These are phyloP conservation scores for Neodidymelliopsis sp. DNA, from an alignment of 2,329 filamentous ascomycete species.

Conservation along the genomic window DNA sequence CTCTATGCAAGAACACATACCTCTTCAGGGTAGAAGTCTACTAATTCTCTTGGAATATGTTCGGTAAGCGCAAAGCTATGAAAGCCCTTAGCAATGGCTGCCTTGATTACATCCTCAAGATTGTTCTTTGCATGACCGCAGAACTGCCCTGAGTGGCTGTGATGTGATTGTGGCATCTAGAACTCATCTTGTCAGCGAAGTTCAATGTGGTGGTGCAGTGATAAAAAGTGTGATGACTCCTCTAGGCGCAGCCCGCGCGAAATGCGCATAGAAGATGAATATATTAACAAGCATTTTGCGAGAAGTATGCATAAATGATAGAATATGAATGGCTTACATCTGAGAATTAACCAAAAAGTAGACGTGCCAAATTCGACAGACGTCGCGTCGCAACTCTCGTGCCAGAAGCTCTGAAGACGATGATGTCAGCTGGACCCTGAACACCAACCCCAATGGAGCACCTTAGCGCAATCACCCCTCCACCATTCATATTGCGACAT, in stretches of 20 bases:
- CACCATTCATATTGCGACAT: background rate
- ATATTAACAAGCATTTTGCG: no score
- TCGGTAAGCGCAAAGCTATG: constrained; percentile 87
- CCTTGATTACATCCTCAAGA: constrained; percentile 82
- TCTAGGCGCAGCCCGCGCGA: background rate
- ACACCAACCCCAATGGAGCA: background rate
- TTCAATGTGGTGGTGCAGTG: background rate
- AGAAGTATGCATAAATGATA: no score
- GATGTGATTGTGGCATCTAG: constrained; percentile 93
- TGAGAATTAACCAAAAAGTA: no score
- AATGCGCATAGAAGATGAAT: no score
- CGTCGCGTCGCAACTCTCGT: background rate
- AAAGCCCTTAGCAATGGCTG: constrained; percentile 80
- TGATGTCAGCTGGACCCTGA: constrained; percentile 20
- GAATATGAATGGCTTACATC: background rate
- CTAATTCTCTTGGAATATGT: constrained; percentile 84
- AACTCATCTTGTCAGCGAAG: background rate
- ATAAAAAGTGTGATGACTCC: constrained; percentile 1
- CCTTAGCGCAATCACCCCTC: constrained; percentile 1
- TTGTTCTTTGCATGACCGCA: constrained; percentile 85
- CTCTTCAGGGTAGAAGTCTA: constrained; percentile 94
- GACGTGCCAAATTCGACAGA: background rate
- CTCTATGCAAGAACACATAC: constrained; percentile 51
- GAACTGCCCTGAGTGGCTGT: constrained; percentile 98
- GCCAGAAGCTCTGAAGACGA: constrained; percentile 4